These are phyloP conservation scores for Sporothrix dimorphospora DNA, from an alignment of 2,329 filamentous ascomycete species.

Conservation along the genomic window DNA sequence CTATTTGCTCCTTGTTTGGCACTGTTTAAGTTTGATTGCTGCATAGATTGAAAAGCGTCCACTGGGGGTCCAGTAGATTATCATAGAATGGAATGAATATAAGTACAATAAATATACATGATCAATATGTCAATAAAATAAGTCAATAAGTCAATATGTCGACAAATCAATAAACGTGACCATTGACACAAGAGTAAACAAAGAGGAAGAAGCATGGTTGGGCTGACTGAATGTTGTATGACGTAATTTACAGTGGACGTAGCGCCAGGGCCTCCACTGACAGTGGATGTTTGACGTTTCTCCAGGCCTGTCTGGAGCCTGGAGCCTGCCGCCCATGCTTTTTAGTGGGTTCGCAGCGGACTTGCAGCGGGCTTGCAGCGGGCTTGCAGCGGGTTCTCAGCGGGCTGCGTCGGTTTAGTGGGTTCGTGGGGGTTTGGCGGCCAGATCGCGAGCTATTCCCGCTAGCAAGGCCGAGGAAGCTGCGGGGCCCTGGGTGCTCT, in stretches of 20 bases:
- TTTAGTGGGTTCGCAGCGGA: constrained; percentile 9
- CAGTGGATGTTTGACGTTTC: background rate
- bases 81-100: background rate
- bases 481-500: background rate
- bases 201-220: background rate
- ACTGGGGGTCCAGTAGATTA: background rate
- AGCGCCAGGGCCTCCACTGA: background rate
- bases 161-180: background rate
- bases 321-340: too few relatives aligned
- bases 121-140: background rate
- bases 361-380: too few relatives aligned
- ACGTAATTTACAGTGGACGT: background rate
- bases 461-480: background rate
- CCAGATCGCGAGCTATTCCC: constrained; percentile 9
- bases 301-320: background rate
- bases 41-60: constrained; percentile 13
- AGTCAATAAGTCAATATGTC: background rate
- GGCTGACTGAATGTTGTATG: background rate
- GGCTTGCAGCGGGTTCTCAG: background rate
- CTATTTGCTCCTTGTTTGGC: background rate
- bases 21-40: background rate
- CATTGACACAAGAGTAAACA: background rate
- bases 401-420: constrained; percentile 3
- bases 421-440: constrained; percentile 7
- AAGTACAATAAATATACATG: background rate